Evolutionary conservation across 1,284 basidiomycete species (phyloP), one percentile per base, ranked within the genome.

Genomic region (Microbotryum intermedium): DNA sequence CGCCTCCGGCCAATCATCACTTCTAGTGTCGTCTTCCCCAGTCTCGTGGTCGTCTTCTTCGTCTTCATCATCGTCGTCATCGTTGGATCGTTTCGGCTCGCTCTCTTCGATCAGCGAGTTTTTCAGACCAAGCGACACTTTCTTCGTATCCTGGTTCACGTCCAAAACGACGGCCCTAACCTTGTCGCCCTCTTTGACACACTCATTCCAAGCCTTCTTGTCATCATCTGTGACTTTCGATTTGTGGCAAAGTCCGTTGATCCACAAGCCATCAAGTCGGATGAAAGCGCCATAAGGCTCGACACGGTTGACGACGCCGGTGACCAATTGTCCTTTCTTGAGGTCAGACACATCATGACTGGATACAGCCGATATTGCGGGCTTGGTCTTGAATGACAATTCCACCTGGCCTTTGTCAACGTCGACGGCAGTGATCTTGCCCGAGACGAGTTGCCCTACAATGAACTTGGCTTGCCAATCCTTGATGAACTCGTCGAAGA

Each of bases 251-350:
- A 99, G 79, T 6, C 95, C 95, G 59, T 82, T 86, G 53, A 97
- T 78, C 70, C 86, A 86, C 1, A 87, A 86, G 18, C 82, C 86
- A 11, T 88, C 83, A 47, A 97, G 85, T 72, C 87, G 82, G 56
- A 99, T 83, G 77, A 98, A 97, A 44, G 97, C 79, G 20, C 95
- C 95, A 71, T 90, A 98, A 43, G 84, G 82, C 74, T 92, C 88
- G 11, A 93, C 80, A 44, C 69, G 71, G 57, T 74, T 71, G 48
- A 78, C 64, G 49, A 70, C 68, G 21, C 73, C 74, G 30, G 65
- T 62, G 44, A 77, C 70, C 63, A 76, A 73, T 50, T 77, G 71
- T 2, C 76, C 77, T 28, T 65, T 71, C 39, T 62, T 59, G 49
- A 74, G 70, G 39, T 70, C 69, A 10, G 66, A 46, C 34, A 39